These are phyloP conservation scores for Aspergillus campestris DNA, from an alignment of 495 filamentous ascomycete genomes.

Conservation along the genomic window DNA sequence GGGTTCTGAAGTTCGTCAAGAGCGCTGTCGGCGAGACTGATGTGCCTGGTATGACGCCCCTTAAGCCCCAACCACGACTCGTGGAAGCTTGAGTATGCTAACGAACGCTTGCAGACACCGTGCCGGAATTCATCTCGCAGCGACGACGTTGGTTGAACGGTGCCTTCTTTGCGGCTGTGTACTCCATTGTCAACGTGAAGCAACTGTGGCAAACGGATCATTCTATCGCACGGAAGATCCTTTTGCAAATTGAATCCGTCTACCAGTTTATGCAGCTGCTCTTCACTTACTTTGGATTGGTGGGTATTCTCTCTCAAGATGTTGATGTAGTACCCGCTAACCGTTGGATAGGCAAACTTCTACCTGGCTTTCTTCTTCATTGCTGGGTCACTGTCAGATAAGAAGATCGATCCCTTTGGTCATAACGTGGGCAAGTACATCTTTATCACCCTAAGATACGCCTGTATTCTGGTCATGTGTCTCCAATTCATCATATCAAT, in stretches of 20 bases:
- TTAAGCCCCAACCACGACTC: too few species aligned
- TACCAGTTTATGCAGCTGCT: conserved; percentile 87
- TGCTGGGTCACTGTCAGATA: conserved; percentile 82
- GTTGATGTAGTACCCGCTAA: background rate
- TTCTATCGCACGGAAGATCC: conserved; percentile 75
- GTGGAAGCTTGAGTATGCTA: background rate
- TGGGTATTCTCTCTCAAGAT: conserved; percentile 17
- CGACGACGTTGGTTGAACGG: conserved; percentile 96
- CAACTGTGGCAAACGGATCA: conserved; percentile 96
- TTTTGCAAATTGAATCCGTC: conserved; percentile 91
- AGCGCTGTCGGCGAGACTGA: conserved; percentile 93
- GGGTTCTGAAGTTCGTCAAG: conserved; percentile 98
- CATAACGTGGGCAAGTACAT: conserved; percentile 75
- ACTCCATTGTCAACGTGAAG: conserved; percentile 87
- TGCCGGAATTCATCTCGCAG: conserved; percentile 91
- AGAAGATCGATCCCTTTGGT: conserved; percentile 79
- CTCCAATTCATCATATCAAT: conserved; percentile 97
- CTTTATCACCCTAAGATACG: conserved; percentile 78
- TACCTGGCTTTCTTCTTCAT: conserved; percentile 99
- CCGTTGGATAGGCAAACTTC: conserved; percentile 67
- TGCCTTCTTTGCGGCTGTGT: conserved; percentile 97
- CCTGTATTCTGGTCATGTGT: conserved; percentile 77
- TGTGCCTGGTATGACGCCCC: conserved; percentile 66
- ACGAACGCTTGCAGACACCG: conserved; percentile 23
- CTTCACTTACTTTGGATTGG: conserved; percentile 95